A percentile compares a stretch with the other conserved stretches of the same genome.
phyloP scores from a whole-genome alignment of 441 rosid genomes.

The Arabidopsis hybrid region DNA sequence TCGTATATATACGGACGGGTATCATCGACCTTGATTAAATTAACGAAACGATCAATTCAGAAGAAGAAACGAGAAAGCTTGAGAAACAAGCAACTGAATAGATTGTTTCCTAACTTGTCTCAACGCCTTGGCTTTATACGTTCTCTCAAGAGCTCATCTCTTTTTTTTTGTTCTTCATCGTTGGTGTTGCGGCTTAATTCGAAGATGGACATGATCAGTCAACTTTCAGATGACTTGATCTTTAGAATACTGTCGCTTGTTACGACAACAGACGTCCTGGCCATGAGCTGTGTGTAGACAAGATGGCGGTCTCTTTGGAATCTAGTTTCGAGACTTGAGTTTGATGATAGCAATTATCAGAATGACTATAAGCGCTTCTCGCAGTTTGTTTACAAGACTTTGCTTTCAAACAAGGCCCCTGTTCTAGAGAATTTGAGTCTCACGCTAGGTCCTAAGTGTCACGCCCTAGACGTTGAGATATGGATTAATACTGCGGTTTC shows the following conservation, averaged over 20 bases:
- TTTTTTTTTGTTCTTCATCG: neutral
- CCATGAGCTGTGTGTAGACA: neutral
- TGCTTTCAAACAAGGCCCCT: conserved; percentile 1
- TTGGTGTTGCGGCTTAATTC: too few relatives aligned
- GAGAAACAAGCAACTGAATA: neutral
- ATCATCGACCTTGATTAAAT: too few relatives aligned
- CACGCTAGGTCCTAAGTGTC: neutral
- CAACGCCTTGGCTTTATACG: neutral
- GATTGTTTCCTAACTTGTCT: neutral
- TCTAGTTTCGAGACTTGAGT: neutral
- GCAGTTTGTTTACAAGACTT: neutral
- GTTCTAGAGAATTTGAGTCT: neutral
- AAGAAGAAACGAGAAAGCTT: too few relatives aligned
- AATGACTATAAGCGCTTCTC: neutral
- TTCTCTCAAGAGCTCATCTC: neutral
- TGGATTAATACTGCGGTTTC: conserved; percentile 3
- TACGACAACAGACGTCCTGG: neutral
- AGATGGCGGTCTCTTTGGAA: neutral
- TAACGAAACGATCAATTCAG: too few relatives aligned
- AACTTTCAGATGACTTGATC: conserved; percentile 5
- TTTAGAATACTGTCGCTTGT: neutral
- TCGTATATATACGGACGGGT: too few relatives aligned
- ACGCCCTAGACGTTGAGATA: neutral
- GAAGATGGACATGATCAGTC: conserved; percentile 4
- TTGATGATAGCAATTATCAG: neutral